phyloP scores from a whole-genome alignment of 768 basidiomycete species.

The Hygrophorus russula region DNA sequence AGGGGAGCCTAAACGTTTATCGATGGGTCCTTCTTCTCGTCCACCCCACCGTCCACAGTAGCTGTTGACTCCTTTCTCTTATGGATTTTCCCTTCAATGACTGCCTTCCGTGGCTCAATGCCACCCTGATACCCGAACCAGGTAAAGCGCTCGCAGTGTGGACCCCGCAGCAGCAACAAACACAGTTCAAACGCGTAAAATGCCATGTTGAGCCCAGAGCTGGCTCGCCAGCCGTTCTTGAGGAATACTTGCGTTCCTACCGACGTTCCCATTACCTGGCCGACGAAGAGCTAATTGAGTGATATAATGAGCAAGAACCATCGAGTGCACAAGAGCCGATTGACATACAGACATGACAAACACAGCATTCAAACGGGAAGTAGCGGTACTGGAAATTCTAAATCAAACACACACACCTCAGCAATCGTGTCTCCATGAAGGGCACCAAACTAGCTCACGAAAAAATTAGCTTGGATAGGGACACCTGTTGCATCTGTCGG shows the following conservation, averaged over 20 bases:
- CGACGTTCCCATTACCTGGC: slow-evolving; percentile 75
- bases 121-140: slow-evolving; percentile 64
- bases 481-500: slow-evolving; percentile 66
- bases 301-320: not conserved
- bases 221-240: slow-evolving; percentile 57
- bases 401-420: slow-evolving; percentile 3
- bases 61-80: not conserved
- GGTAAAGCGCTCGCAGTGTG: slow-evolving; percentile 43
- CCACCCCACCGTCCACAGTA: not conserved
- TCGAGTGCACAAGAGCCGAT: not conserved
- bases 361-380: slow-evolving; percentile 69
- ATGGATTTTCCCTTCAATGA: slow-evolving; percentile 16
- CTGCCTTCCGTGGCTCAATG: slow-evolving; percentile 27
- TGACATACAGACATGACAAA: slow-evolving; percentile 51
- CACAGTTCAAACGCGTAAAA: slow-evolving; percentile 45
- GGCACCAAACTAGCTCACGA: slow-evolving; percentile 23
- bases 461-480: slow-evolving; percentile 48
- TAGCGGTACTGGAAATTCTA: slow-evolving; percentile 34
- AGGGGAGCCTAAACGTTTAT: too few species aligned
- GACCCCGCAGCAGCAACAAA: slow-evolving; percentile 55
- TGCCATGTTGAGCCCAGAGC: slow-evolving; percentile 48
- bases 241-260: slow-evolving; percentile 66
- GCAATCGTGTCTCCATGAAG: slow-evolving; percentile 2
- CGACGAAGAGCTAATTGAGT: slow-evolving; percentile 45
- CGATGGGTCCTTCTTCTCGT: too few species aligned